Evolutionary conservation across 306 rosid genomes (phyloP).

Genomic region (Echinosophora koreensis): DNA sequence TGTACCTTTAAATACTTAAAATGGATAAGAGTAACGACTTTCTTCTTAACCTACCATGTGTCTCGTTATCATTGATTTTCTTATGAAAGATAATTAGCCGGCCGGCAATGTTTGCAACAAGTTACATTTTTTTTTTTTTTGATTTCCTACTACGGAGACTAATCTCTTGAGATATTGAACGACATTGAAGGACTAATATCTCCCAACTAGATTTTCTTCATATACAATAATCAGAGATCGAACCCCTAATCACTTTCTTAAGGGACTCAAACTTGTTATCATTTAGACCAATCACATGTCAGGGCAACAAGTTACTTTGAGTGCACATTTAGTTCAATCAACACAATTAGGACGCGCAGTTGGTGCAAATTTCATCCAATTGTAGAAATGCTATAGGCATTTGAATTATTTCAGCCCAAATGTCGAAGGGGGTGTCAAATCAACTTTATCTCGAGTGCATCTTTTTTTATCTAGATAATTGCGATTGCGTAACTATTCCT

Average conservation of each 20-base stretch:
- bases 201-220: too few species aligned
- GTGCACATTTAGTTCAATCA: neutral
- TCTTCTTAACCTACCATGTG: neutral
- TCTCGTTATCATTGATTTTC: neutral
- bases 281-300: too few species aligned
- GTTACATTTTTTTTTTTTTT: too few species aligned
- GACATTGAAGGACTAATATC: too few species aligned
- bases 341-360: neutral
- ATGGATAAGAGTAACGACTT: slow-evolving; percentile 22
- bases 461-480: neutral
- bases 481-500: neutral
- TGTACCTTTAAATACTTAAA: neutral
- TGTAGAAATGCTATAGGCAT: neutral
- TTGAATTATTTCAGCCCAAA: neutral
- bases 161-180: too few species aligned
- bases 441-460: neutral
- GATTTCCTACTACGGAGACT: too few species aligned
- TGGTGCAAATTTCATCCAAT: neutral
- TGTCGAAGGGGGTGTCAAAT: neutral
- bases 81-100: neutral
- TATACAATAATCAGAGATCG: too few species aligned
- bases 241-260: too few species aligned
- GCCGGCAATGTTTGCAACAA: neutral
- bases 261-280: too few species aligned
- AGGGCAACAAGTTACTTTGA: neutral